phyloP scores from a whole-genome alignment of 2,329 filamentous ascomycete species.

The Diaporthe humulicola region DNA sequence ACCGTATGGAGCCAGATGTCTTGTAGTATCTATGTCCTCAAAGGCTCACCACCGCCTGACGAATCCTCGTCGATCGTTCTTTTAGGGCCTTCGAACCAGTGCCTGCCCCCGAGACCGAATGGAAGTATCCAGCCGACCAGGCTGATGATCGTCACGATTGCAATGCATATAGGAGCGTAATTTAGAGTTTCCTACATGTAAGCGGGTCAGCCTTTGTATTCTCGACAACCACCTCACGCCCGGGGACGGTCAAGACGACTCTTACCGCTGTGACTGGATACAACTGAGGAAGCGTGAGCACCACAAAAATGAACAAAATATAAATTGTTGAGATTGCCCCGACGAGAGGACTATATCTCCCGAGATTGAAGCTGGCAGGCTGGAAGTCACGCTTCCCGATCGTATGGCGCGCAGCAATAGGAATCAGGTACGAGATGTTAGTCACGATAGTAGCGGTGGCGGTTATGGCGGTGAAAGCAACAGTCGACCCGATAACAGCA shows the following conservation, averaged over 20 bases:
- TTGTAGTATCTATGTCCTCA: background rate
- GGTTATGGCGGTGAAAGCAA: slow-evolving; percentile 54
- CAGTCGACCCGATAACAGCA: slow-evolving; percentile 52
- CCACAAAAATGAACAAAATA: slow-evolving; percentile 52
- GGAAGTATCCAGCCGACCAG: slow-evolving; percentile 53
- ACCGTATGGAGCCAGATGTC: background rate
- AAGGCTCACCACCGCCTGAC: background rate
- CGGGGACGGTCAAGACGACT: too few relatives aligned
- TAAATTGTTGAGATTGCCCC: slow-evolving; percentile 49
- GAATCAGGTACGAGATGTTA: slow-evolving; percentile 55
- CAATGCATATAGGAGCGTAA: slow-evolving; percentile 55
- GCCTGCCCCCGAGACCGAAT: slow-evolving; percentile 48
- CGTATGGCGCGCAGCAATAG: slow-evolving; percentile 54
- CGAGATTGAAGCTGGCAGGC: slow-evolving; percentile 52
- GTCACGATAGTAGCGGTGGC: slow-evolving; percentile 54
- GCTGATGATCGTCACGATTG: slow-evolving; percentile 51
- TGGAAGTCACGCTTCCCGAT: slow-evolving; percentile 51
- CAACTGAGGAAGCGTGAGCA: slow-evolving; percentile 53
- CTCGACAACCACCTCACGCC: background rate
- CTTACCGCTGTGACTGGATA: slow-evolving; percentile 50
- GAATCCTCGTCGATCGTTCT: slow-evolving; percentile 48
- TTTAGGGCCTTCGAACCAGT: slow-evolving; percentile 54
- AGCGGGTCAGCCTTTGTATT: background rate
- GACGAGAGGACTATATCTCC: slow-evolving; percentile 45
- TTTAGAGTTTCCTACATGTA: slow-evolving; percentile 49